Evolutionary conservation across 345 rosid species (phyloP), one percentile per base, ranked within the genome.

Genomic region (Eucalyptus erythrocorys): DNA sequence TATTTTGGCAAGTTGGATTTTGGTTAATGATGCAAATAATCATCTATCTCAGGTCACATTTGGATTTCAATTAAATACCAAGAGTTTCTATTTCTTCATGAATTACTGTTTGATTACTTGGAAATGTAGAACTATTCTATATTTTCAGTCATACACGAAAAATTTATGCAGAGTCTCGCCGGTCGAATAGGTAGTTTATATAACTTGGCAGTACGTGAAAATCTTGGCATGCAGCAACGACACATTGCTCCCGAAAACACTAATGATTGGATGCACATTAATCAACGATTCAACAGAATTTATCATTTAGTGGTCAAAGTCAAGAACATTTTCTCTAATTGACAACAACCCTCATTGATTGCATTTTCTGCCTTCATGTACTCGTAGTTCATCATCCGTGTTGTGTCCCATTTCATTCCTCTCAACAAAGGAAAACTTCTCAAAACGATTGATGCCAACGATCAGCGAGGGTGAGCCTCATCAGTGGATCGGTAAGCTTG

Each of bases 401-500:
- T 4, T 32, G 40, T 1, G 76, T 6, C 76, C 40, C 40, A 7
- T 66, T n/a, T 66, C 76, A n/a, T 66, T 66, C 76, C 76, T 66
- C 22, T 66, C 22, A n/a, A n/a, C 76, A 14, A 7, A n/a, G 40
- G 76, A n/a, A n/a, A 66, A 66, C 40, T 7, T 66, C 21, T n/a
- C 21, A n/a, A n/a, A 51, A 51, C 2, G 24, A 51, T 51, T 19
- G 24, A 51, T 1, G 57, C 57, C 57, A 51, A 1, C 4, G 57
- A 51, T 51, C 24, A 7, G 10, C 0, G 0, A 51, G 57, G 4
- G 57, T 51, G 2, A 51, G 10, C 57, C 57, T 51, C 57, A 0
- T 51, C 0, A 51, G 10, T 51, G 10, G 10, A 51, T 51, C 24
- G 24, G 24, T 0, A 0, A 51, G 2, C 55, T 51, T 0, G 24